Evolutionary conservation across 768 basidiomycete genomes (phyloP), one percentile per base, ranked within the genome.

Genomic region (Suillus plorans): DNA sequence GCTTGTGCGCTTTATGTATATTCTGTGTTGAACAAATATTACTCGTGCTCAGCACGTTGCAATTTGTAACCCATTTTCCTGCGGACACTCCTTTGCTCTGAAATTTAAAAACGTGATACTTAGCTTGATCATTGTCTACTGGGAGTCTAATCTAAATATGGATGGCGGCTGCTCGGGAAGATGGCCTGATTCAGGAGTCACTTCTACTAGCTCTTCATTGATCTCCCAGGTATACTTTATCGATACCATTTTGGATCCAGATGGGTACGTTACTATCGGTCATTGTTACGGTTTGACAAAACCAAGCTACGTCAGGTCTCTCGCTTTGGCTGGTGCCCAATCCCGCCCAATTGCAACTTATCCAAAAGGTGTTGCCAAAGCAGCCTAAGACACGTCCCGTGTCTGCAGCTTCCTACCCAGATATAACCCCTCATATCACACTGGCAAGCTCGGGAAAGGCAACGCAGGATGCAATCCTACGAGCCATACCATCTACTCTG

Each of bases 311-410:
- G 31, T 56, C 67, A 90, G 89, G 88, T 14, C 69, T 86, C 58
- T 79, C 88, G 16, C 77, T 92, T 4, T 94, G 91, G 91, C 82
- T 94, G 37, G 86, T 92, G 16, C 89, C 91, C 6, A 70, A 79
- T 18, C 67, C 73, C n/a, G 62, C 70, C 10, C 82, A 85, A 66
- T 76, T 82, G 3, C 65, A 75, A 20, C 77, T 74, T 42, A 78
- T 93, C 28, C 72, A 76, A 67, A 74, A 69, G 13, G 68, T 84
- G 63, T 88, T 92, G 84, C 80, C 64, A 70, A 73, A 59, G 77
- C 76, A 20, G 53, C 58, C 58, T 28, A 12, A 59, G 58, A 44
- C 58, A 42, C 58, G 58, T 13, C 18, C 39, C 14, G 58, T 59
- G 28, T 74, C 71, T 5, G 71, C 73, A 5, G 77, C 74, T 12